phyloP scores from a whole-genome alignment of 164 flowering plant species.

The Chloranthus sessilifolius region DNA sequence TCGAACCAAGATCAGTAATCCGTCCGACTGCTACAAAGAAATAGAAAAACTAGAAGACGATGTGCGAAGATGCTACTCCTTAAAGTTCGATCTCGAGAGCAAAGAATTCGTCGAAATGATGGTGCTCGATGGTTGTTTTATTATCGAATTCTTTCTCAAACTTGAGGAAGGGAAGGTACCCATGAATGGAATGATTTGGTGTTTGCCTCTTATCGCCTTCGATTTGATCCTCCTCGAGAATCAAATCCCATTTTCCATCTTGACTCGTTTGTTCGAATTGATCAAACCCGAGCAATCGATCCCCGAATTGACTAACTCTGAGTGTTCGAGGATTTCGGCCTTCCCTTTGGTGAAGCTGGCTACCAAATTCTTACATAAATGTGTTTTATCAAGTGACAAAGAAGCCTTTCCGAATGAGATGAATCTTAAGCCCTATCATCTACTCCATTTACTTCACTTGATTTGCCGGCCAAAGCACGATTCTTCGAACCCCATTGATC shows the following conservation, averaged over 20 bases:
- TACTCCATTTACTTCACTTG: constrained; percentile 7
- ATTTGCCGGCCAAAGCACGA: too few species aligned
- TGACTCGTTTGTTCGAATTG: background rate
- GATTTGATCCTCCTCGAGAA: constrained; percentile 9
- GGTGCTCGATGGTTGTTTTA: constrained; percentile 9
- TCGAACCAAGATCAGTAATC: too few species aligned
- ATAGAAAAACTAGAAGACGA: too few species aligned
- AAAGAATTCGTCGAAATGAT: constrained; percentile 8
- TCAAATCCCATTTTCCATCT: constrained; percentile 10
- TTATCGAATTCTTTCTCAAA: constrained; percentile 1
- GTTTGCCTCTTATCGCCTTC: background rate
- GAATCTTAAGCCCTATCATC: too few species aligned
- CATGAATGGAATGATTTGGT: background rate
- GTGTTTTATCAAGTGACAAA: background rate
- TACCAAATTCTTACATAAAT: background rate
- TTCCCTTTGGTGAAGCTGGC: background rate
- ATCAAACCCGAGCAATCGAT: too few species aligned
- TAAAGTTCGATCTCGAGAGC: background rate
- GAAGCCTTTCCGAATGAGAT: too few species aligned
- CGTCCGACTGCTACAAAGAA: too few species aligned
- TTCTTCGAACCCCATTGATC: too few species aligned
- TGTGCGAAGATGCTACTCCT: constrained; percentile 4
- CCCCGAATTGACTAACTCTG: background rate
- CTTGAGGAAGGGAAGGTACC: background rate
- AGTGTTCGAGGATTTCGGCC: background rate